Evolutionary conservation across 495 filamentous ascomycete genomes (phyloP).

Genomic region (Lasiosphaeria hispida): DNA sequence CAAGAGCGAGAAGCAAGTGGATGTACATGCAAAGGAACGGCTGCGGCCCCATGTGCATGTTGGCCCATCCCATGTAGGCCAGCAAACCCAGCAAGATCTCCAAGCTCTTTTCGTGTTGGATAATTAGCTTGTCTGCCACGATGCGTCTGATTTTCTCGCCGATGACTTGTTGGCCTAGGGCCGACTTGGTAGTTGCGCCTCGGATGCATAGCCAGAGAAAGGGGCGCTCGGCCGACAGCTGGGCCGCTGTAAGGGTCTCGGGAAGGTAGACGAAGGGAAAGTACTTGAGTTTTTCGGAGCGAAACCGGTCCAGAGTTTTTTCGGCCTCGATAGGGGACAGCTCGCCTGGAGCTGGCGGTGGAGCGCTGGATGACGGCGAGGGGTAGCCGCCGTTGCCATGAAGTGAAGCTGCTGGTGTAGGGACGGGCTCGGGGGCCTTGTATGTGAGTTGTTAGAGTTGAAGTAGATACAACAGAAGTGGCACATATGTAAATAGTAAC

Average conservation of each 20-base stretch:
- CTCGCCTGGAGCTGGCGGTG: constrained; percentile 14
- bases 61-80: constrained; percentile 43
- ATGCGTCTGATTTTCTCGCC: constrained; percentile 39
- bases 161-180: constrained; percentile 35
- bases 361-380: too few species aligned
- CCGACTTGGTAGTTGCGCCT: constrained; percentile 34
- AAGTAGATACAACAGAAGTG: too few species aligned
- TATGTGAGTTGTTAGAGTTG: too few species aligned
- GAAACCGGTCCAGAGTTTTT: constrained; percentile 37
- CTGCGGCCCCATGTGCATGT: constrained; percentile 2
- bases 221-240: constrained; percentile 45
- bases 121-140: constrained; percentile 43
- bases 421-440: too few species aligned
- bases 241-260: constrained; percentile 37
- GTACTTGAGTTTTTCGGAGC: constrained; percentile 34
- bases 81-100: constrained; percentile 54
- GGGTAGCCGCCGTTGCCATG: not conserved
- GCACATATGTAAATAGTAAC: too few species aligned
- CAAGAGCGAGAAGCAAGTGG: constrained; percentile 45
- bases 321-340: constrained; percentile 38
- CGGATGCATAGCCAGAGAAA: constrained; percentile 56
- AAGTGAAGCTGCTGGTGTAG: not conserved
- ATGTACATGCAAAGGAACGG: constrained; percentile 31
- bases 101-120: constrained; percentile 43
- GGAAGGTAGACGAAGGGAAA: constrained; percentile 46